phyloP scores from a whole-genome alignment of 371 early-diverging fungal genomes.

The Nosema bombycis region DNA sequence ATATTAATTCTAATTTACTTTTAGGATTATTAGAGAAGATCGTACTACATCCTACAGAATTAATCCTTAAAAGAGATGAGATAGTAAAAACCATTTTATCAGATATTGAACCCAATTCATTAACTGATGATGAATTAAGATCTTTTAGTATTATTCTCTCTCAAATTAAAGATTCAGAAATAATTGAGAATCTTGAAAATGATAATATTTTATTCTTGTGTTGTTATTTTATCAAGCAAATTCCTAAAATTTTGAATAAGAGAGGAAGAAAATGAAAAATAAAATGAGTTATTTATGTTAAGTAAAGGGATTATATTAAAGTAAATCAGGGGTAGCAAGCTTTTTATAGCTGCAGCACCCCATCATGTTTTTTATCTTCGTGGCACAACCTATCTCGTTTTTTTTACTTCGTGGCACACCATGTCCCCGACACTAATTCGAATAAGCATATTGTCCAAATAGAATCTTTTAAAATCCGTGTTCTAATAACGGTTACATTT shows the following conservation, averaged over 20 bases:
- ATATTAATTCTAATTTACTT: constrained; percentile 1
- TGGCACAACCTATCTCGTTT: too few species aligned
- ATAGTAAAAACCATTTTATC: neutral
- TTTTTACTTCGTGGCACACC: too few species aligned
- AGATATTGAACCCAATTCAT: neutral
- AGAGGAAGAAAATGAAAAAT: constrained; percentile 2
- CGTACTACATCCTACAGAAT: neutral
- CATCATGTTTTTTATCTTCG: too few species aligned
- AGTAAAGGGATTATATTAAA: too few species aligned
- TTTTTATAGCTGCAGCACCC: too few species aligned
- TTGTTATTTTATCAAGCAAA: constrained; percentile 6
- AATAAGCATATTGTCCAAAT: too few species aligned
- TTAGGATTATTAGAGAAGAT: constrained; percentile 4
- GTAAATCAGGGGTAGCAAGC: too few species aligned
- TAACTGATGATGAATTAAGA: constrained; percentile 12
- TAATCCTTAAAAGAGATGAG: neutral
- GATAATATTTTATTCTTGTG: neutral
- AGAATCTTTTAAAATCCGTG: too few species aligned
- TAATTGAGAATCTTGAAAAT: neutral
- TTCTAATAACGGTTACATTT: neutral
- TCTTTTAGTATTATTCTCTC: neutral
- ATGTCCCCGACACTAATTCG: too few species aligned
- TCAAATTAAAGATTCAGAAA: constrained; percentile 8
- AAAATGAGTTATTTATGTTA: too few species aligned
- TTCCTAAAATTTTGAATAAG: constrained; percentile 13